A percentile compares a stretch with the other conserved stretches of the same genome.
Conservation (phyloP, 2,329 filamentous ascomycete species). For the Trichoderma endophyticum region DNA sequence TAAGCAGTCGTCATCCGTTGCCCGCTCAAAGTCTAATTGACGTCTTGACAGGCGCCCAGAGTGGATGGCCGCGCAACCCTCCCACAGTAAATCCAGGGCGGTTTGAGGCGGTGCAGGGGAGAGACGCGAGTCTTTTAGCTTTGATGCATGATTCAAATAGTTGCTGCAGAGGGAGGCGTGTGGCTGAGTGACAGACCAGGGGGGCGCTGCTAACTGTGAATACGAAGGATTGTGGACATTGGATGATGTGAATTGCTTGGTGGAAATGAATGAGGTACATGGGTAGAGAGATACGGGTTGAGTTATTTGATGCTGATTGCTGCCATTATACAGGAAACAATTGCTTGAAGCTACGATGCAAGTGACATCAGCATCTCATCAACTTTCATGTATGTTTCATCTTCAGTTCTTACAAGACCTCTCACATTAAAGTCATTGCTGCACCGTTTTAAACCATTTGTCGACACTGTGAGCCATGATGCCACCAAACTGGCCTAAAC, state of each 20-base stretch:
- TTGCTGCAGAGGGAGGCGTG: background rate
- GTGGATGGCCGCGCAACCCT: constrained; percentile 3
- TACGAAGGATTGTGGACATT: background rate
- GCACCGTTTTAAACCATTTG: background rate
- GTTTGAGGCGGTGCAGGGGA: constrained; percentile 2
- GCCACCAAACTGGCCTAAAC: background rate
- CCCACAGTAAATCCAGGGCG: background rate
- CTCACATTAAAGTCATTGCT: background rate
- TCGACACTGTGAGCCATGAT: background rate
- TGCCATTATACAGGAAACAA: background rate
- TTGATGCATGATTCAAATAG: background rate
- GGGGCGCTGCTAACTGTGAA: background rate
- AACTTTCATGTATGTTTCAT: background rate
- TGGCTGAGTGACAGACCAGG: background rate
- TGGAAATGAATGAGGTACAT: background rate
- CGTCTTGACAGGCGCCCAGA: background rate
- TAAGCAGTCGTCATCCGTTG: background rate
- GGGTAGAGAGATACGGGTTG: background rate
- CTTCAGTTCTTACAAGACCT: background rate
- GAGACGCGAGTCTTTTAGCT: background rate
- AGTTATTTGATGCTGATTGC: background rate
- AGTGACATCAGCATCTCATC: background rate
- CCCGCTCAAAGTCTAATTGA: background rate
- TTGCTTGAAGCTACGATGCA: background rate
- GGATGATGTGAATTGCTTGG: too few species aligned